These are phyloP conservation scores for Phytophthora agathidicida DNA, from an alignment of 352 stramenopile genomes.

Conservation along the genomic window DNA sequence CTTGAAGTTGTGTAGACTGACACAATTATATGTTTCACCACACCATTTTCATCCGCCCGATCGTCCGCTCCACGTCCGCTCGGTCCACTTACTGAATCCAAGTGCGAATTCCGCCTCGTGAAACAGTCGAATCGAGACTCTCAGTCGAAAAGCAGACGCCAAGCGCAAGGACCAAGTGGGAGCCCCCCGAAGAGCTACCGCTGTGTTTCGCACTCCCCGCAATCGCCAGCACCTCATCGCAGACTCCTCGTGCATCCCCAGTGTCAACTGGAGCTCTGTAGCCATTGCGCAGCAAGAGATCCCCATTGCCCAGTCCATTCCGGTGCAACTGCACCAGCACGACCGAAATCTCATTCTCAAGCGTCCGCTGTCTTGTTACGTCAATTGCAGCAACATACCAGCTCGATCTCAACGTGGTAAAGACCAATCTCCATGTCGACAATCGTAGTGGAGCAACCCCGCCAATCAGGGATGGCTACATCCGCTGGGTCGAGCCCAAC, in stretches of 20 bases:
- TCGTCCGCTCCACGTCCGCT: constrained; percentile 9
- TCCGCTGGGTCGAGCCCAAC: constrained; percentile 11
- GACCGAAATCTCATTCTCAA: constrained; percentile 16
- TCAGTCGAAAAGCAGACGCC: constrained; percentile 39
- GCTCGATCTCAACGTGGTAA: background rate
- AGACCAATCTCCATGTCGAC: constrained; percentile 31
- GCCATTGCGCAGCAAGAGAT: constrained; percentile 20
- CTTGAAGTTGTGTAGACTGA: too few relatives aligned
- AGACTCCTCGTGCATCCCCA: constrained; percentile 2
- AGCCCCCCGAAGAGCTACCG: constrained; percentile 19
- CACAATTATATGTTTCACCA: background rate
- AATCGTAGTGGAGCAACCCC: constrained; percentile 31
- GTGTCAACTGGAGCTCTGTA: constrained; percentile 19
- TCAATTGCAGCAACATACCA: constrained; percentile 4
- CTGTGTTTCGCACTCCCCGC: constrained; percentile 5
- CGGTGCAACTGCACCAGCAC: constrained; percentile 14
- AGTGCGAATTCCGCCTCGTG: constrained; percentile 14
- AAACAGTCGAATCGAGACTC: constrained; percentile 29
- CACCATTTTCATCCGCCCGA: constrained; percentile 13
- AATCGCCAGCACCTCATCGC: constrained; percentile 6
- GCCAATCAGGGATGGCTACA: constrained; percentile 36
- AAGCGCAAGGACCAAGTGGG: constrained; percentile 21
- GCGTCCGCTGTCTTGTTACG: constrained; percentile 9
- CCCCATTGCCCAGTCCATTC: constrained; percentile 9
- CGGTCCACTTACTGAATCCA: constrained; percentile 21